Evolutionary conservation across 495 filamentous ascomycete species (phyloP).

Genomic region (Polyplosphaeria fusca): DNA sequence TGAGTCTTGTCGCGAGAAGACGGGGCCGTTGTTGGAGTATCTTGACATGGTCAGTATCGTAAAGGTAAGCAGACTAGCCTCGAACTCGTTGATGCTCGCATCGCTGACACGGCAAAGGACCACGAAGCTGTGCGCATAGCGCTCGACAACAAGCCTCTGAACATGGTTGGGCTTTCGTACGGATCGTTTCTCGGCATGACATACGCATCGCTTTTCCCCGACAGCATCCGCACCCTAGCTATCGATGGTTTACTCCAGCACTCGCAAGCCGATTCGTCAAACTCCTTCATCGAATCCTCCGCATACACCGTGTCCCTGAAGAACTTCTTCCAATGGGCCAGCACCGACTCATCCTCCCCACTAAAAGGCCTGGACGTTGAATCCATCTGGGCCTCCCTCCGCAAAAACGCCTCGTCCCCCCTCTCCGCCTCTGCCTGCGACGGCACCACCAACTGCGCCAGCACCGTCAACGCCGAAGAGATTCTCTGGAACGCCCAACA

Average conservation of each 20-base stretch:
- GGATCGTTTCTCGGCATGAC: neutral
- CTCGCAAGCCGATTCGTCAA: neutral
- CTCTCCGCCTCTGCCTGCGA: constrained; percentile 8
- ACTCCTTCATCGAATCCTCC: neutral
- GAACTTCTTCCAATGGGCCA: constrained; percentile 5
- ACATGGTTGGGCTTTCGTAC: constrained; percentile 10
- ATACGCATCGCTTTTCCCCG: constrained; percentile 12
- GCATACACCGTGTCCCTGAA: constrained; percentile 1
- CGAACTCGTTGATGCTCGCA: too few species aligned
- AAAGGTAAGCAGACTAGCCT: too few species aligned
- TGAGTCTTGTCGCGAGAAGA: constrained; percentile 4
- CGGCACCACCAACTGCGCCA: neutral
- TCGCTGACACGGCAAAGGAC: too few species aligned
- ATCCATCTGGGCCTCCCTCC: neutral
- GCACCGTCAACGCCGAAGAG: constrained; percentile 28
- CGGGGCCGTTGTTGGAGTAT: neutral
- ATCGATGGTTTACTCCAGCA: constrained; percentile 12
- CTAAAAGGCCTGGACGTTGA: constrained; percentile 7
- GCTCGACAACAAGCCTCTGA: constrained; percentile 4
- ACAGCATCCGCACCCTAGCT: neutral
- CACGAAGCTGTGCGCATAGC: constrained; percentile 2
- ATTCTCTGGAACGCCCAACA: neutral
- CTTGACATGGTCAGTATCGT: constrained; percentile 1
- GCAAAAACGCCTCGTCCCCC: neutral
- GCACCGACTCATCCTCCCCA: neutral